Evolutionary conservation across 2,329 filamentous ascomycete species (phyloP).

Genomic region (Malbranchea cinnamomea): DNA sequence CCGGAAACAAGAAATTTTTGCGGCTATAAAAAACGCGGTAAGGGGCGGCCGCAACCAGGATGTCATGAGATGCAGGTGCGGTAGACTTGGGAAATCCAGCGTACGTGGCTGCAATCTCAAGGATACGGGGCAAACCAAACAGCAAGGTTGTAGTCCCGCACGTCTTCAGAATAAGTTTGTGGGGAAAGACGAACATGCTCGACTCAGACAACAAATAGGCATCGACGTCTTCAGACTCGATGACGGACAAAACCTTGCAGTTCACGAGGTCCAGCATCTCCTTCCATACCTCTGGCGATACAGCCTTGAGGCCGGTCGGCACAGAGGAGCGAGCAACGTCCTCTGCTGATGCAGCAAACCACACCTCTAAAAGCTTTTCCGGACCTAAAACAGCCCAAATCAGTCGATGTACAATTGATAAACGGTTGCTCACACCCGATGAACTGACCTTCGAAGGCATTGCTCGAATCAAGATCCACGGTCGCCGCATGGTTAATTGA

Average conservation of each 20-base stretch:
- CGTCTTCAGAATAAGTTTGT: slow-evolving; percentile 97
- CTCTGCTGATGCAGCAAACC: slow-evolving; percentile 74
- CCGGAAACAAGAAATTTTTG: slow-evolving; percentile 95
- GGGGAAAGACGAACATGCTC: slow-evolving; percentile 99
- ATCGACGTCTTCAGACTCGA: slow-evolving; percentile 86
- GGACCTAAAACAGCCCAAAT: slow-evolving; percentile 48
- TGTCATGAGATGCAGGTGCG: slow-evolving; percentile 48
- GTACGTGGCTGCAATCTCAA: slow-evolving; percentile 76
- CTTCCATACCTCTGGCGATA: slow-evolving; percentile 76
- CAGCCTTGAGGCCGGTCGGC: slow-evolving; percentile 69
- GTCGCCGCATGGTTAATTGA: slow-evolving; percentile 95
- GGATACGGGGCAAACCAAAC: slow-evolving; percentile 72
- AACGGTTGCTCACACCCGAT: too few relatives aligned
- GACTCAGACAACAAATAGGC: slow-evolving; percentile 96
- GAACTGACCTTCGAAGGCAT: slow-evolving; percentile 74
- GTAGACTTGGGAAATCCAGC: slow-evolving; percentile 81
- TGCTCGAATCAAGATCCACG: slow-evolving; percentile 81
- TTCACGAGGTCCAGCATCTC: slow-evolving; percentile 96
- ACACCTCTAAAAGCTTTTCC: slow-evolving; percentile 96
- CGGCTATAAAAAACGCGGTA: slow-evolving; percentile 97
- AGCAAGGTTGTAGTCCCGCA: slow-evolving; percentile 93
- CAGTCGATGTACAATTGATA: neutral
- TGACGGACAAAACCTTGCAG: slow-evolving; percentile 90
- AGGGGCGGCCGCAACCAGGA: slow-evolving; percentile 65
- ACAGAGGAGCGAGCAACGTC: slow-evolving; percentile 55